Base-by-base conservation (phyloP, 1,139 yeast genomes). In the Yamadazyma atmosphaerica region DNA sequence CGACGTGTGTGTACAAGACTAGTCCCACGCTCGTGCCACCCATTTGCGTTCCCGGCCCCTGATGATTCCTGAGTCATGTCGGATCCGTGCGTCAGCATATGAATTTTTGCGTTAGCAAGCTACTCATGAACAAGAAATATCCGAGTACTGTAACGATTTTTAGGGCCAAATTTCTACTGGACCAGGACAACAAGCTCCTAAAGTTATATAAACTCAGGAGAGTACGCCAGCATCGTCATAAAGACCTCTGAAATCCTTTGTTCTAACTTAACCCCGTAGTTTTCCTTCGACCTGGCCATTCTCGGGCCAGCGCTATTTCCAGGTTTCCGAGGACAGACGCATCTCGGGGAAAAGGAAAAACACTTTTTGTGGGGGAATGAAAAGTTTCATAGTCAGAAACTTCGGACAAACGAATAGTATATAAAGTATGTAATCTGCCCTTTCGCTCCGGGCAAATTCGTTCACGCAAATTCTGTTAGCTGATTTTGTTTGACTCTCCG, bases 291-390 rank as follows among this genome's bases (percentile, higher is more conserved):
- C n/a, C n/a, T n/a, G n/a, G n/a, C n/a, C n/a, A n/a, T n/a, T n/a
- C n/a, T n/a, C n/a, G n/a, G n/a, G n/a, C n/a, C n/a, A n/a, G n/a
- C n/a, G n/a, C n/a, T n/a, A n/a, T n/a, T 19, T 13, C 30, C 30
- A 6, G 7, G 4, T 27, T 27, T 27, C 33, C 33, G 33, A 30
- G 33, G 33, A 11, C 9, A 12, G 22, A 19, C 26, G 22, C 15
- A 5, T 21, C 34, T 18, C 38, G 34, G 38, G 26, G 28, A 21
- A 31, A 35, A 14, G 34, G 38, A 30, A 32, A 11, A 15, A 14
- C 17, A 9, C 16, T 19, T 19, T 32, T 33, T 33, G 36, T 33
- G 36, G 36, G 36, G 36, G 36, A 33, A 12, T 23, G 26, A 23
- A 8, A 23, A 7, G n/a, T 10, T 23, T 23, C 26, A 23, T 23